Evolutionary conservation across 768 basidiomycete genomes (phyloP).

Genomic region (Obba rivulosa): DNA sequence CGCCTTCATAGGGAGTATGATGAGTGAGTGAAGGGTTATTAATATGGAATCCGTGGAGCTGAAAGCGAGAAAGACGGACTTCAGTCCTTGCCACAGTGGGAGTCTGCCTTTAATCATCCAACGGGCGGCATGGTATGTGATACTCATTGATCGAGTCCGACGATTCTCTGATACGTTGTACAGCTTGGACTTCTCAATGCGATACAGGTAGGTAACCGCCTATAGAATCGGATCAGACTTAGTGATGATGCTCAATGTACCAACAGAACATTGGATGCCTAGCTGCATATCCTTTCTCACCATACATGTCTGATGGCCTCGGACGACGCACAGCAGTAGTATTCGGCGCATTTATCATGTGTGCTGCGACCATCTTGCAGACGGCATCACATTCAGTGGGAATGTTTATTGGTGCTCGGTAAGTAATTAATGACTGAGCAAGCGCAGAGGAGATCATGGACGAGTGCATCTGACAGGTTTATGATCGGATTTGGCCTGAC

Average conservation of each 20-base stretch:
- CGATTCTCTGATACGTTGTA: too few relatives aligned
- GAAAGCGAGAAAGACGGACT: slow-evolving; percentile 23
- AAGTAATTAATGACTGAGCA: background rate
- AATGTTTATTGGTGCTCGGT: slow-evolving; percentile 42
- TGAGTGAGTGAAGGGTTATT: slow-evolving; percentile 23
- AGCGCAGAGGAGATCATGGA: background rate
- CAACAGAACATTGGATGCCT: slow-evolving; percentile 36
- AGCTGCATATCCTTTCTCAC: slow-evolving; percentile 33
- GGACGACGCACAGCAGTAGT: slow-evolving; percentile 34
- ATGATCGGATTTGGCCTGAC: slow-evolving; percentile 39
- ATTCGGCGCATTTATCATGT: slow-evolving; percentile 34
- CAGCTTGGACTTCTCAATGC: slow-evolving; percentile 32
- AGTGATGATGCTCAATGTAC: background rate
- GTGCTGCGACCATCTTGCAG: slow-evolving; percentile 33
- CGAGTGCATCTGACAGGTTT: slow-evolving; percentile 27
- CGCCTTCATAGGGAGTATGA: slow-evolving; percentile 27
- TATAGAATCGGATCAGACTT: background rate
- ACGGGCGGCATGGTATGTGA: slow-evolving; percentile 15
- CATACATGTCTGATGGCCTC: slow-evolving; percentile 35
- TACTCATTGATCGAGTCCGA: too few relatives aligned
- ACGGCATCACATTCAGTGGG: slow-evolving; percentile 34
- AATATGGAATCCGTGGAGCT: background rate
- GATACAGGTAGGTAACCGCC: slow-evolving; percentile 23
- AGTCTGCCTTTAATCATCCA: slow-evolving; percentile 26
- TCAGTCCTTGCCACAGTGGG: slow-evolving; percentile 34